Percentiles rank a stretch among this genome's conserved stretches.
Evolutionary conservation across 2,329 filamentous ascomycete species (phyloP).

Genomic region (Penicillium sp.): DNA sequence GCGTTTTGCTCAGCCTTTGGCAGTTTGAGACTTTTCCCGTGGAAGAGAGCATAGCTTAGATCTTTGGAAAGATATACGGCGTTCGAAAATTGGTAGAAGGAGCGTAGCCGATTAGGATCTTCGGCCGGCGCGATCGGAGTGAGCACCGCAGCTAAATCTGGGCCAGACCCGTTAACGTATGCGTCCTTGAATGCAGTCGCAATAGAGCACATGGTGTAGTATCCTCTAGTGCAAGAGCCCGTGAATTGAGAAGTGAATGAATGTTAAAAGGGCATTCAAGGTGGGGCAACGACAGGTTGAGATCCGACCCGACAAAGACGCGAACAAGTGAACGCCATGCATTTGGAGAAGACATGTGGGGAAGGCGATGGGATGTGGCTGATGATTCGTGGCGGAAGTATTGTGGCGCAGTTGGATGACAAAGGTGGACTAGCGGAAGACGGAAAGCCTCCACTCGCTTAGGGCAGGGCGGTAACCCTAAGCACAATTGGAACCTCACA

Average conservation of each 20-base stretch:
- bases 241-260: neutral
- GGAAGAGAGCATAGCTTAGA: conserved; percentile 68
- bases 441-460: conserved; percentile 36
- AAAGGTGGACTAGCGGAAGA: conserved; percentile 30
- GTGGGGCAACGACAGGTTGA: neutral
- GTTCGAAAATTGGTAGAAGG: conserved; percentile 71
- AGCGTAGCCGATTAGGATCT: conserved; percentile 64
- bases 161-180: conserved; percentile 64
- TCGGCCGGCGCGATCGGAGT: conserved; percentile 65
- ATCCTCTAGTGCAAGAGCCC: neutral
- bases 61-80: conserved; percentile 64
- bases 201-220: conserved; percentile 64
- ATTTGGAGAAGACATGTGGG: conserved; percentile 14
- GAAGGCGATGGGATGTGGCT: conserved; percentile 12
- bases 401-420: neutral
- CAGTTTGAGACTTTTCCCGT: conserved; percentile 57
- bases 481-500: conserved; percentile 42
- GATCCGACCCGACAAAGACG: neutral
- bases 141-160: conserved; percentile 70
- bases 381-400: neutral
- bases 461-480: conserved; percentile 48
- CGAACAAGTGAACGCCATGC: conserved; percentile 5
- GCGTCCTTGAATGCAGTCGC: conserved; percentile 73
- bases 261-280: neutral
- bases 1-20: conserved; percentile 67